These are phyloP conservation scores for Clavispora vitiphila DNA, from an alignment of 805 yeast species.

Conservation along the genomic window DNA sequence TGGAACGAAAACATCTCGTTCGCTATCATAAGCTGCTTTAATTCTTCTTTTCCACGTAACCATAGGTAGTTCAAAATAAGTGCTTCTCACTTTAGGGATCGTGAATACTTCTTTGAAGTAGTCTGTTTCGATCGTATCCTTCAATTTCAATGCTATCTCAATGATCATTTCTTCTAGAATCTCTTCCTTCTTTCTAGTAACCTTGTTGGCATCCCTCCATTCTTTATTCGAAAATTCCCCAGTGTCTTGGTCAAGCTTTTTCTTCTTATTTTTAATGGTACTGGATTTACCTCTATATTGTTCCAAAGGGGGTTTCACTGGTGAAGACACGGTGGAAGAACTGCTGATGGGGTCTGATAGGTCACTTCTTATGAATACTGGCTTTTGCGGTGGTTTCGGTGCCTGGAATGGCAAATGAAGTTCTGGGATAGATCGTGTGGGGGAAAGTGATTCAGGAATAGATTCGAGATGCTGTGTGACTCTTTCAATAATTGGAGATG, in stretches of 20 bases:
- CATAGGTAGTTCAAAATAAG: conserved; percentile 32
- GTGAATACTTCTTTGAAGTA: conserved; percentile 13
- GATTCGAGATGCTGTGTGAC: neutral
- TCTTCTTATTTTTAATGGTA: conserved; percentile 1
- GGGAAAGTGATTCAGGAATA: neutral
- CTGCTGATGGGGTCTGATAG: conserved; percentile 10
- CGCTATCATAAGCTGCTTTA: conserved; percentile 43
- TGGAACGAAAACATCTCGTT: conserved; percentile 53
- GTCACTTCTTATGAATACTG: conserved; percentile 1
- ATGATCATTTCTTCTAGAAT: conserved; percentile 47
- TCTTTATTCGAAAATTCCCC: conserved; percentile 19
- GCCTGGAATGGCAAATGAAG: neutral
- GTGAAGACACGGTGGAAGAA: conserved; percentile 8
- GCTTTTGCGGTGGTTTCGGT: neutral
- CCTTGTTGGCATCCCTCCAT: conserved; percentile 31
- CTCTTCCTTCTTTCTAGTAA: conserved; percentile 43
- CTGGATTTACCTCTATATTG: conserved; percentile 2
- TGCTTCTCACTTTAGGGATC: conserved; percentile 20
- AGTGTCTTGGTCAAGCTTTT: neutral
- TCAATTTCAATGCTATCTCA: conserved; percentile 27
- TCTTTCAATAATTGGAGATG: conserved; percentile 8
- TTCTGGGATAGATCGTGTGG: neutral
- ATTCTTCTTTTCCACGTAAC: conserved; percentile 50
- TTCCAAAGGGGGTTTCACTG: conserved; percentile 1
- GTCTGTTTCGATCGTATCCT: conserved; percentile 23